Evolutionary conservation across 495 filamentous ascomycete species (phyloP).

Genomic region (Lineolata rhizophorae): DNA sequence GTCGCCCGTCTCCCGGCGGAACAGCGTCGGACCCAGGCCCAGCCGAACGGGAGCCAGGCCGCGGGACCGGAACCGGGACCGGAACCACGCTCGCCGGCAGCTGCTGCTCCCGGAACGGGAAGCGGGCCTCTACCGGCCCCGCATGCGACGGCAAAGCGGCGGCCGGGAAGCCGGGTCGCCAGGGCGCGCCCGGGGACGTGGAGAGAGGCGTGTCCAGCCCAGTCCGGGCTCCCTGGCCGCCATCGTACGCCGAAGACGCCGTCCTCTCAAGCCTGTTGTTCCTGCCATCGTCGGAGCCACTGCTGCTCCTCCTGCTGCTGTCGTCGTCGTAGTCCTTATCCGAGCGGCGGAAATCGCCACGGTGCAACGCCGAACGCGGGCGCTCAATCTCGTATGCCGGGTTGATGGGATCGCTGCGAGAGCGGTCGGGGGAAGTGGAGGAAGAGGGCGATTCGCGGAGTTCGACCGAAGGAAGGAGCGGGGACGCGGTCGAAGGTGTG

Average conservation of each 20-base stretch:
- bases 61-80: no score
- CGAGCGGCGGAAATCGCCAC: constrained; percentile 51
- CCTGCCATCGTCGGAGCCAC: no score
- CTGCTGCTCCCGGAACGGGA: no score
- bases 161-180: constrained; percentile 16
- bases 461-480: not conserved
- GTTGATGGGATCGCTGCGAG: constrained; percentile 8
- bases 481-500: not conserved
- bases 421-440: constrained; percentile 12
- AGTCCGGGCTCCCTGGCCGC: no score
- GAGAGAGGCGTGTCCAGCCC: constrained; percentile 6
- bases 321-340: constrained; percentile 8
- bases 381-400: constrained; percentile 42
- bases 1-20: no score
- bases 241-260: no score
- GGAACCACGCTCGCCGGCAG: no score
- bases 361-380: constrained; percentile 70
- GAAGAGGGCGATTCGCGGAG: not conserved
- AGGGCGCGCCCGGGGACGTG: constrained; percentile 18
- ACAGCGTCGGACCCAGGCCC: no score
- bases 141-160: constrained; percentile 11
- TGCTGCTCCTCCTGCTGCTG: no score
- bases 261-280: no score
- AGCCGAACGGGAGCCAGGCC: no score
- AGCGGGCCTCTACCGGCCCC: no score